These are phyloP conservation scores for Gonium pectorale DNA, from an alignment of 139 green algal species.

Conservation along the genomic window DNA sequence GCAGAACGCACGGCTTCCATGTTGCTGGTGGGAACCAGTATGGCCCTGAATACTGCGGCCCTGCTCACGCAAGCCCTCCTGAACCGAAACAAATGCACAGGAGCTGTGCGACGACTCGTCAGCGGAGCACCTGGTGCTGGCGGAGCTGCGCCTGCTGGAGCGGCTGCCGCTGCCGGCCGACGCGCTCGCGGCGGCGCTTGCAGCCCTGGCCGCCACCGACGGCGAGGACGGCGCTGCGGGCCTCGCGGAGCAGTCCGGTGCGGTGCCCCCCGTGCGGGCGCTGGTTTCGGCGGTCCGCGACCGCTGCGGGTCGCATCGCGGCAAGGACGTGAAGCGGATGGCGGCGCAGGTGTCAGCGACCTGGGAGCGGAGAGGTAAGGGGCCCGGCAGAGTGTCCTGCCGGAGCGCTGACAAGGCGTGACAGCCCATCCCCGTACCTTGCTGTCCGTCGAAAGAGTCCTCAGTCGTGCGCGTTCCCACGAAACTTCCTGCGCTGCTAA, in stretches of 20 bases:
- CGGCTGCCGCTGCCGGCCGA: slow-evolving; percentile 15
- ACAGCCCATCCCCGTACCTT: too few relatives aligned
- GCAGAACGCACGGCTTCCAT: too few relatives aligned
- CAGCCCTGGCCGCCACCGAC: background rate
- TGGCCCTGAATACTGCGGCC: too few relatives aligned
- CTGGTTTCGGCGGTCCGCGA: background rate
- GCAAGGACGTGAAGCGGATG: slow-evolving; percentile 26
- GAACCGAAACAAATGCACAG: too few relatives aligned
- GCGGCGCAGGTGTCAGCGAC: background rate
- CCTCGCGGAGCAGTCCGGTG: background rate
- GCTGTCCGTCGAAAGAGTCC: too few relatives aligned
- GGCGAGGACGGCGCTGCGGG: background rate
- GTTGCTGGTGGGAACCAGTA: too few relatives aligned
- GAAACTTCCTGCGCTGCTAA: too few relatives aligned
- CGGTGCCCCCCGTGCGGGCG: background rate
- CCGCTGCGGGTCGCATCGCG: background rate
- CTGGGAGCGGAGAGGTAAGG: slow-evolving; percentile 33
- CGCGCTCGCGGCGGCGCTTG: background rate
- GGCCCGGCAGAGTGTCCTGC: too few relatives aligned
- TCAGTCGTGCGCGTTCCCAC: too few relatives aligned
- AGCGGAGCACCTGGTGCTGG: slow-evolving; percentile 35
- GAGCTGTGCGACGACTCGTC: slow-evolving; percentile 4
- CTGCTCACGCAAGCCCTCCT: background rate
- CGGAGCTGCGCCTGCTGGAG: slow-evolving; percentile 18
- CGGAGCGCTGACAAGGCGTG: too few relatives aligned